Evolutionary conservation across 2,329 filamentous ascomycete genomes (phyloP).

Genomic region (Xylaria multiplex): DNA sequence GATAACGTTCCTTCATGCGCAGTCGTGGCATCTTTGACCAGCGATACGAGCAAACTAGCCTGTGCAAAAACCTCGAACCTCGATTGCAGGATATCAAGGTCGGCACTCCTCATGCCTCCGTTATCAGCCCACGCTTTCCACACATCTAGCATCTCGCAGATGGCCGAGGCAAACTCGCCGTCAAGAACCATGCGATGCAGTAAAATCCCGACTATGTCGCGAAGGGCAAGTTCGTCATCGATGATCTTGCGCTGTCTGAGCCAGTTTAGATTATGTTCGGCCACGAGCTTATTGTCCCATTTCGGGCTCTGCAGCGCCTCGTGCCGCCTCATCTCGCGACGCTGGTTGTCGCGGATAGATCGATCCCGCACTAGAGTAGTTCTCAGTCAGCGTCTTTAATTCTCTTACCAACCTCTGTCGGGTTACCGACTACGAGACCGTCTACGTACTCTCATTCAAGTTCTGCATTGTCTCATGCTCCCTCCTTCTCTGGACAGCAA

Average conservation of each 20-base stretch:
- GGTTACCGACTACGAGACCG: too few species aligned
- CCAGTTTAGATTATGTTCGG: constrained; percentile 58
- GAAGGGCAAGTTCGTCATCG: constrained; percentile 46
- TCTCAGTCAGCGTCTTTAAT: constrained; percentile 4
- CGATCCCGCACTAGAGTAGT: constrained; percentile 55
- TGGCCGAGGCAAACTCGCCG: constrained; percentile 52
- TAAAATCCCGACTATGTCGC: constrained; percentile 57
- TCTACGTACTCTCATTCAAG: constrained; percentile 58
- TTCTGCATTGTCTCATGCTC: constrained; percentile 56
- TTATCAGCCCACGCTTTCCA: constrained; percentile 67
- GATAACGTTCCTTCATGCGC: constrained; percentile 60
- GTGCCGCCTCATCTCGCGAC: constrained; percentile 57
- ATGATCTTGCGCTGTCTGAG: constrained; percentile 50
- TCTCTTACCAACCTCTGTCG: too few species aligned
- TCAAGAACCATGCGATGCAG: constrained; percentile 65
- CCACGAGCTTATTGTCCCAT: constrained; percentile 61
- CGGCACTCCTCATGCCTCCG: constrained; percentile 62
- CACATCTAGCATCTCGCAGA: constrained; percentile 59
- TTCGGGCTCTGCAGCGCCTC: constrained; percentile 65
- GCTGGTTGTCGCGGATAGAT: constrained; percentile 52
- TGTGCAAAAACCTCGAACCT: constrained; percentile 57
- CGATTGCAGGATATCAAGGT: constrained; percentile 54
- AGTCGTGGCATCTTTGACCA: constrained; percentile 58
- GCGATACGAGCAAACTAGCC: constrained; percentile 59
- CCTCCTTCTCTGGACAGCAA: constrained; percentile 55